A percentile compares a stretch with the other conserved stretches of the same genome.
phyloP scores from a whole-genome alignment of 129 eudicot genomes.

The Cynara cardunculus region DNA sequence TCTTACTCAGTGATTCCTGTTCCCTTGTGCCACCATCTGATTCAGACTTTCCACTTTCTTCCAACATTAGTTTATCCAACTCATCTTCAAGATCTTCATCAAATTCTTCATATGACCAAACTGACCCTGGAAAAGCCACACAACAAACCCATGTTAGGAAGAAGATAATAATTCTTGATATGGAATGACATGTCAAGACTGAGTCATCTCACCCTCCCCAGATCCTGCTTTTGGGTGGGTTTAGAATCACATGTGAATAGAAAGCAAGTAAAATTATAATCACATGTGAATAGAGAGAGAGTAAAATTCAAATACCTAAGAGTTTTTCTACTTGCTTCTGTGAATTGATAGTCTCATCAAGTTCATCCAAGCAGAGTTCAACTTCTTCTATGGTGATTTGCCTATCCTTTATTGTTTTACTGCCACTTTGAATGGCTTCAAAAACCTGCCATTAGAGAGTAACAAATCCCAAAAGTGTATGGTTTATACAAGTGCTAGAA shows the following conservation, averaged over 20 bases:
- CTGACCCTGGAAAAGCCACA: constrained; percentile 42
- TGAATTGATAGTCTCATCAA: constrained; percentile 55
- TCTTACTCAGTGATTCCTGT: constrained; percentile 36
- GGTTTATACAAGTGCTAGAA: background rate
- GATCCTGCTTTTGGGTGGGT: too few species aligned
- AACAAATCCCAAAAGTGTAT: background rate
- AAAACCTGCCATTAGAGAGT: constrained; percentile 51
- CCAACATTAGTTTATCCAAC: constrained; percentile 52
- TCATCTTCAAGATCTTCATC: constrained; percentile 83
- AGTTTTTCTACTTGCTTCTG: constrained; percentile 52
- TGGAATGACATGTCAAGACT: background rate
- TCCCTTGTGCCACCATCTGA: constrained; percentile 23
- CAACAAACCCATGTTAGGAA: constrained; percentile 14
- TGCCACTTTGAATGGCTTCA: constrained; percentile 68
- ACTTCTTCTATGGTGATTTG: constrained; percentile 62
- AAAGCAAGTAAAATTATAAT: background rate
- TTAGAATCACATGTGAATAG: too few species aligned
- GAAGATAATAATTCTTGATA: too few species aligned
- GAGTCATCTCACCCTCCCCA: too few species aligned
- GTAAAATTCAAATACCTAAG: constrained; percentile 42
- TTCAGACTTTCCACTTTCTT: constrained; percentile 26
- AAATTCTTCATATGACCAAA: constrained; percentile 31
- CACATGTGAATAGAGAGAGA: background rate
- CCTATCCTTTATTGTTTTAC: constrained; percentile 56
- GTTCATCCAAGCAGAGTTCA: constrained; percentile 59